Evolutionary conservation across 805 yeast genomes (phyloP), one percentile per base, ranked within the genome.

Genomic region (Lachancea cidri): DNA sequence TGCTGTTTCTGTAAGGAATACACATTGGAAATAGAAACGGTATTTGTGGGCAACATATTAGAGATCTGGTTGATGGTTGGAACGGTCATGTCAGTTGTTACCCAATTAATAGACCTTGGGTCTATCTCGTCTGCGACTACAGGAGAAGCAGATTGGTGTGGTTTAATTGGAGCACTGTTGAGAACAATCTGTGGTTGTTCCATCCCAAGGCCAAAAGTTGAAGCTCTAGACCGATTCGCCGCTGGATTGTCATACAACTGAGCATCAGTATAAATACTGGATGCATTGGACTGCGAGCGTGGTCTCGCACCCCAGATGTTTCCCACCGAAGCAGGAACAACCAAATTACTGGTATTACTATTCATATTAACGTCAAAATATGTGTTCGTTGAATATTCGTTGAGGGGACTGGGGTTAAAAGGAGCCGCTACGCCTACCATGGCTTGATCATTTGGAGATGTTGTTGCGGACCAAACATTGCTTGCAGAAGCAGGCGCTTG

Each of bases 61-160:
- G 87, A 69, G 35, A 91, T 68, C 22, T 84, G 80, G 49, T 83
- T 79, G 2, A 94, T 80, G 5, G 91, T 86, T 4, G 85, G 85
- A 47, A 86, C 66, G 34, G 78, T 68, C 3, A 85, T 72, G 54
- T 83, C 86, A 32, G 84, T 77, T 2, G 89, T 79, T n/a, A 83
- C 81, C 66, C 83, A 71, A 32, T 76, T 71, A 31, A 82, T 65
- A 29, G 73, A 67, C 20, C 74, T 64, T 42, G 82, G 78, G 48
- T 82, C 82, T 32, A 78, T 65, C 44, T 81, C 79, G 55, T 84
- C 89, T 30, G 65, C 64, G 36, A 74, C 63, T 8, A 65, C 43
- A 35, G 71, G 61, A 58, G 60, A 66, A 52, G 43, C 24, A 2
- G 35, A 3, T 52, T 32, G 5, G 66, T 22, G 36, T 27, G 18